Evolutionary conservation across 2,329 filamentous ascomycete genomes (phyloP).

Genomic region (Daldinia sp.): DNA sequence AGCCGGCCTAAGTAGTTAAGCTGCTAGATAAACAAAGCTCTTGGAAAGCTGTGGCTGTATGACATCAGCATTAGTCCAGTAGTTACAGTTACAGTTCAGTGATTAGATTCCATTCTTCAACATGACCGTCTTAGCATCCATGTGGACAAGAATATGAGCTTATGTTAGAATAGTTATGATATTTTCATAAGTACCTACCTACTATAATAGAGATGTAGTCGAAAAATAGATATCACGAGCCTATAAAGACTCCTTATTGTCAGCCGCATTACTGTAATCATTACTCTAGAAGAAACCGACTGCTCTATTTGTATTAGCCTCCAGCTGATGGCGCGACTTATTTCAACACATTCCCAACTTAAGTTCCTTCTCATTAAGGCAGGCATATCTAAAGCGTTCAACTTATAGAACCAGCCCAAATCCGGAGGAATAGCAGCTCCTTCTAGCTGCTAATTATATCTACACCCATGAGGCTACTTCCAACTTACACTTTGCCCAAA

Average conservation of each 20-base stretch:
- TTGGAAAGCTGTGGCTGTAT: neutral
- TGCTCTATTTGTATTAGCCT: neutral
- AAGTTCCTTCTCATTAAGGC: neutral
- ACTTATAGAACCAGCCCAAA: slow-evolving; percentile 5
- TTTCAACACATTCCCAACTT: neutral
- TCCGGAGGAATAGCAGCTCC: neutral
- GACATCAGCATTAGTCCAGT: neutral
- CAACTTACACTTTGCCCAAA: neutral
- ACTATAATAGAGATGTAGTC: neutral
- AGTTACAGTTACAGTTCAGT: neutral
- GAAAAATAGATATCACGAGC: neutral
- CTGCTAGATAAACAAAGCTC: neutral
- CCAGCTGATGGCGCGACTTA: neutral
- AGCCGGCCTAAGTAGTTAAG: neutral
- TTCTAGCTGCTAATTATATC: slow-evolving; percentile 2
- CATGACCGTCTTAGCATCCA: neutral
- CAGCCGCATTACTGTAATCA: slow-evolving; percentile 1
- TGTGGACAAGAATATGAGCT: neutral
- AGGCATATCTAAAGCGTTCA: neutral
- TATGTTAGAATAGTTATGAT: neutral
- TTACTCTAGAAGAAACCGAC: slow-evolving; percentile 1
- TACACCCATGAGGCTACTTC: neutral
- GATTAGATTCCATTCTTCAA: neutral
- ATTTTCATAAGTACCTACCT: slow-evolving; percentile 1
- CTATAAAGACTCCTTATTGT: neutral